Evolutionary conservation across 1,284 basidiomycete genomes (phyloP), one percentile per base, ranked within the genome.

Genomic region (Ganoderma lucidum): DNA sequence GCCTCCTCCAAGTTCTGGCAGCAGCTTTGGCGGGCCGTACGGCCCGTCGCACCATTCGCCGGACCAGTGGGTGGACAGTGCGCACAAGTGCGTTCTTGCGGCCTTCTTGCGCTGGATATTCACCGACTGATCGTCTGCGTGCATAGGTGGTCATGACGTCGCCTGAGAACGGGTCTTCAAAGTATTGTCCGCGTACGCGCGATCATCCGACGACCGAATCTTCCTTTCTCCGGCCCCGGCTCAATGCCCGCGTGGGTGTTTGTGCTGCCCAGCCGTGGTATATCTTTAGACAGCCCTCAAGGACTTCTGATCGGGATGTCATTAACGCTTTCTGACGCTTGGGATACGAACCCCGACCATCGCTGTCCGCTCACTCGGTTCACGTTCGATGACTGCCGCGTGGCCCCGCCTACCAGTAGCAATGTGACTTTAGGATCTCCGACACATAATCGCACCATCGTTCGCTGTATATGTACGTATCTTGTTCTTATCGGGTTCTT

Each of bases 21-120:
- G 55, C 28, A 59, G 61, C 23, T 42, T 63, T 8, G 64, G 30
- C 6, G 62, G 45, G 9, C 44, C 41, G 28, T 73, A 66, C 56
- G 62, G 59, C 55, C 60, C 66, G 17, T n/a, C 68, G 17, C 64
- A 59, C 15, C 69, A 67, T 56, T 63, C 69, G 61, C 60, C 67
- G 12, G 63, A 66, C 30, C 65, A 70, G 53, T 70, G 71, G 71
- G 63, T 28, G 14, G 64, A 70, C 23, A 63, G 71, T 6, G 65
- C 60, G 4, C 64, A 68, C 3, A 61, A 67, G 71, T 70, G n/a
- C 53, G 68, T 37, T 15, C 12, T 61, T 61, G 12, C 39, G 59
- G 37, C 39, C 12, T 39, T 3, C 23, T 41, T 1, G 23, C 17
- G n/a, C 32, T 59, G 56, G 15, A 30, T 15, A 19, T 32, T 59